These are phyloP conservation scores for Lactarius trivialis DNA, from an alignment of 768 basidiomycete species.

Conservation along the genomic window DNA sequence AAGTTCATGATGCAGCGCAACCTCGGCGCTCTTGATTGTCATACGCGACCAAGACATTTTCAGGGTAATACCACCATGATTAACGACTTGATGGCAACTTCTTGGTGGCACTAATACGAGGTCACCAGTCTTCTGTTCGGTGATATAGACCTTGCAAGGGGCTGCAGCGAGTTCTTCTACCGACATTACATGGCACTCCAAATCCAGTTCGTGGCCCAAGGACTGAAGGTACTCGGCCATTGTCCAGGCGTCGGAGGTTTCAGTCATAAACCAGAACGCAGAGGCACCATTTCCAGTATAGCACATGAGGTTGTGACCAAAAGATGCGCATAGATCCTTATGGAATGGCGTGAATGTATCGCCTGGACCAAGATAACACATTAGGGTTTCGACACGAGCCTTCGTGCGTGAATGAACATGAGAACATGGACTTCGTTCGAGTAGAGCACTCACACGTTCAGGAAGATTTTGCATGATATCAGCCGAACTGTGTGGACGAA, in stretches of 20 bases:
- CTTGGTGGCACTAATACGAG: slow-evolving; percentile 75
- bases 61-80: slow-evolving; percentile 71
- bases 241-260: slow-evolving; percentile 45
- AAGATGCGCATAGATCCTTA: slow-evolving; percentile 79
- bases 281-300: slow-evolving; percentile 66
- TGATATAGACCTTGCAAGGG: slow-evolving; percentile 62
- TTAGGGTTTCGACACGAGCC: slow-evolving; percentile 59
- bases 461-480: slow-evolving; percentile 58
- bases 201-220: slow-evolving; percentile 57
- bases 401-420: neutral
- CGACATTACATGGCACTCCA: slow-evolving; percentile 62
- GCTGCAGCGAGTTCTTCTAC: slow-evolving; percentile 58
- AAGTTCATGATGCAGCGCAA: slow-evolving; percentile 64
- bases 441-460: slow-evolving; percentile 36
- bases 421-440: slow-evolving; percentile 9
- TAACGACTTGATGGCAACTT: slow-evolving; percentile 81
- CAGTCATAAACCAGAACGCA: slow-evolving; percentile 86
- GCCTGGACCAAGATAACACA: slow-evolving; percentile 79
- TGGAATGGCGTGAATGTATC: slow-evolving; percentile 83
- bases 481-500: slow-evolving; percentile 47
- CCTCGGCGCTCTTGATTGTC: slow-evolving; percentile 54
- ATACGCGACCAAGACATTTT: slow-evolving; percentile 87
- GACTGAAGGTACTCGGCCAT: slow-evolving; percentile 55
- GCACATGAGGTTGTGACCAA: slow-evolving; percentile 84
- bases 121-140: slow-evolving; percentile 71